Conservation (phyloP, 1,139 yeast species). For the Taphrina deformans region DNA sequence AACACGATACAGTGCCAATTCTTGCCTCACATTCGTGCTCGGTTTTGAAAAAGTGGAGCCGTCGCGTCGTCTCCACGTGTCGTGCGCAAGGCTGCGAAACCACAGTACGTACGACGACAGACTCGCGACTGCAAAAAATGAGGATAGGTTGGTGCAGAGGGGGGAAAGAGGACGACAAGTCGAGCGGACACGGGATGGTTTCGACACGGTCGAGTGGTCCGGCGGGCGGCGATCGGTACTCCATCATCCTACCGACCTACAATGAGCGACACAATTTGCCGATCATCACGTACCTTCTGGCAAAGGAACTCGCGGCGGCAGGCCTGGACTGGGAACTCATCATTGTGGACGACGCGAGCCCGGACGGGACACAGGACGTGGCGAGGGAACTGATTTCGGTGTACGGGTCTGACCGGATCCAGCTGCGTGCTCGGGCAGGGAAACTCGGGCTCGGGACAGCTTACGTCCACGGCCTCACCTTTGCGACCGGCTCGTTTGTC, state of each 20-base stretch:
- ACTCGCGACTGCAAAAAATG: no score
- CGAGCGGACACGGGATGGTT: slow-evolving; percentile 16
- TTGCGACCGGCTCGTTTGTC: slow-evolving; percentile 71
- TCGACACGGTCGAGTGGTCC: slow-evolving; percentile 25
- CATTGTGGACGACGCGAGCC: slow-evolving; percentile 78
- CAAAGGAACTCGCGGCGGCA: slow-evolving; percentile 64
- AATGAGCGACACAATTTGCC: slow-evolving; percentile 74
- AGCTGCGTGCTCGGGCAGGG: slow-evolving; percentile 70
- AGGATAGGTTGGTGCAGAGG: no score
- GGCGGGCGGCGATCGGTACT: slow-evolving; percentile 55
- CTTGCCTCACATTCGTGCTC: no score
- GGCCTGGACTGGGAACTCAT: slow-evolving; percentile 70
- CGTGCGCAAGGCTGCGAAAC: no score
- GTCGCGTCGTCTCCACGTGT: background rate
- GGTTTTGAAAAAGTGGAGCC: no score
- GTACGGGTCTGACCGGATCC: slow-evolving; percentile 63
- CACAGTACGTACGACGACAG: no score
- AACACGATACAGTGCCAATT: no score
- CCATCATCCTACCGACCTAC: slow-evolving; percentile 76
- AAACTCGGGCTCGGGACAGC: slow-evolving; percentile 79
- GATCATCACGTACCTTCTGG: slow-evolving; percentile 67
- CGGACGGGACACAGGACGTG: slow-evolving; percentile 77
- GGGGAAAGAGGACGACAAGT: no score
- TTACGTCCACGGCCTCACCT: slow-evolving; percentile 74
- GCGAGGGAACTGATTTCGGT: slow-evolving; percentile 64